A percentile compares a stretch with the other conserved stretches of the same genome.
phyloP scores from a whole-genome alignment of 164 flowering plant species.

The Chloranthus sessilifolius region DNA sequence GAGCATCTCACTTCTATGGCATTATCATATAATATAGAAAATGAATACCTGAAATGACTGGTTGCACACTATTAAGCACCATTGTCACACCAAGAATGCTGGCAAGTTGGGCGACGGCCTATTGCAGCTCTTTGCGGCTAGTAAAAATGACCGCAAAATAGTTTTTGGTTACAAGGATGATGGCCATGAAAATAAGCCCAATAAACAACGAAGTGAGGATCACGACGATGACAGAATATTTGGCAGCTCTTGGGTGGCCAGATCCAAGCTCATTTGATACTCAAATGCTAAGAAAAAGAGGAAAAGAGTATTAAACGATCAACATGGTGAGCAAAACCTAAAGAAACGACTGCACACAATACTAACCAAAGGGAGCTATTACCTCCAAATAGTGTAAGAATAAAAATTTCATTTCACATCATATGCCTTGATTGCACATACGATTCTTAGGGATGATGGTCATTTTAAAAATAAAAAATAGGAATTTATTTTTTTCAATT shows the following conservation, averaged over 20 bases:
- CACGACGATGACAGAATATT: conserved; percentile 48
- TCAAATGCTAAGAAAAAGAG: conserved; percentile 35
- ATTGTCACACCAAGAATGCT: conserved; percentile 44
- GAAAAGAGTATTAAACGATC: neutral
- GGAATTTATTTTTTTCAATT: too few relatives aligned
- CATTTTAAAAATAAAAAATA: too few relatives aligned
- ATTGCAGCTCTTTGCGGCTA: conserved; percentile 36
- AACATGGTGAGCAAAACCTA: too few relatives aligned
- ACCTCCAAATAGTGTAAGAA: too few relatives aligned
- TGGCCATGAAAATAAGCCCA: conserved; percentile 39
- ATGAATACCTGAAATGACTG: conserved; percentile 69
- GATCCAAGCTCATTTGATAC: conserved; percentile 80
- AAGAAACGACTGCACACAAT: too few relatives aligned
- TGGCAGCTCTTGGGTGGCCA: conserved; percentile 42
- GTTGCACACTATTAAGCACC: conserved; percentile 58
- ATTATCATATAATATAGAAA: too few relatives aligned
- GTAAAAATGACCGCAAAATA: conserved; percentile 58
- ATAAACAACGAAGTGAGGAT: conserved; percentile 41
- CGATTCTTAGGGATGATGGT: too few relatives aligned
- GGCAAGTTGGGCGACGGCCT: conserved; percentile 47
- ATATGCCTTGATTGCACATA: too few relatives aligned
- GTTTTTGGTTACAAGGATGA: conserved; percentile 44
- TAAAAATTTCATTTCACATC: too few relatives aligned
- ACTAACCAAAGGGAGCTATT: too few relatives aligned
- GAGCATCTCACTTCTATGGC: too few relatives aligned